These are phyloP conservation scores for Metschnikowia gruessii DNA, from an alignment of 805 yeast genomes.

Conservation along the genomic window DNA sequence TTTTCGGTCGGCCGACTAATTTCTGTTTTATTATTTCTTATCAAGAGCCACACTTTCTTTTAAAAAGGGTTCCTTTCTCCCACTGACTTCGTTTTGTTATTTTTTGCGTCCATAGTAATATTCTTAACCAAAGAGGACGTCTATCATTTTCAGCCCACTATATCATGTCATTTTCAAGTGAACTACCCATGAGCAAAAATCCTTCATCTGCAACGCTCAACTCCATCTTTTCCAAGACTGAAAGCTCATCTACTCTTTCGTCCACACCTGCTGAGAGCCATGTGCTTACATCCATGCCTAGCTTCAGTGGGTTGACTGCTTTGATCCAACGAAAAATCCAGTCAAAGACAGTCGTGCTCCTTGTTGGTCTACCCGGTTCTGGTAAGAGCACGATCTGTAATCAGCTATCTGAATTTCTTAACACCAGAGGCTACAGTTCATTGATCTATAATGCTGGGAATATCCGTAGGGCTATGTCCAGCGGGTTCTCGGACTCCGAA, in stretches of 20 bases:
- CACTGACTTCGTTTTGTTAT: neutral
- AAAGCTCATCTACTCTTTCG: slow-evolving; percentile 18
- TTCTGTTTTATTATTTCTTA: neutral
- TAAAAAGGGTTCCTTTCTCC: neutral
- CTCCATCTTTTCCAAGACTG: slow-evolving; percentile 25
- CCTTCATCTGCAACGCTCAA: slow-evolving; percentile 28
- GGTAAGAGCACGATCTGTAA: slow-evolving; percentile 41
- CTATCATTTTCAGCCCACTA: neutral
- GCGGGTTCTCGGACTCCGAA: slow-evolving; percentile 29
- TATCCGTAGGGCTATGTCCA: slow-evolving; percentile 38
- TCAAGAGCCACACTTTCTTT: neutral
- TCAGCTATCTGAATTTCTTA: slow-evolving; percentile 27
- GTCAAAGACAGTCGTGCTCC: slow-evolving; percentile 26
- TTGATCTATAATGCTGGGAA: slow-evolving; percentile 49
- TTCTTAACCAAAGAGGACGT: neutral
- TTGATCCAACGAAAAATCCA: slow-evolving; percentile 16
- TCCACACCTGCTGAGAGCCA: slow-evolving; percentile 20
- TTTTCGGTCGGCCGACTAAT: neutral
- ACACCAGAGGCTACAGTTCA: slow-evolving; percentile 11
- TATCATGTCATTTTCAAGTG: neutral
- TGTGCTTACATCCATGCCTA: slow-evolving; percentile 11
- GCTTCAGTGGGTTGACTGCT: slow-evolving; percentile 14
- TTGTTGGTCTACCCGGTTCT: slow-evolving; percentile 43
- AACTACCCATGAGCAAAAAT: slow-evolving; percentile 16
- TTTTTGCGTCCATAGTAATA: neutral